Base-by-base conservation (phyloP, 495 filamentous ascomycete species). In the Aspergillus egyptiacus region DNA sequence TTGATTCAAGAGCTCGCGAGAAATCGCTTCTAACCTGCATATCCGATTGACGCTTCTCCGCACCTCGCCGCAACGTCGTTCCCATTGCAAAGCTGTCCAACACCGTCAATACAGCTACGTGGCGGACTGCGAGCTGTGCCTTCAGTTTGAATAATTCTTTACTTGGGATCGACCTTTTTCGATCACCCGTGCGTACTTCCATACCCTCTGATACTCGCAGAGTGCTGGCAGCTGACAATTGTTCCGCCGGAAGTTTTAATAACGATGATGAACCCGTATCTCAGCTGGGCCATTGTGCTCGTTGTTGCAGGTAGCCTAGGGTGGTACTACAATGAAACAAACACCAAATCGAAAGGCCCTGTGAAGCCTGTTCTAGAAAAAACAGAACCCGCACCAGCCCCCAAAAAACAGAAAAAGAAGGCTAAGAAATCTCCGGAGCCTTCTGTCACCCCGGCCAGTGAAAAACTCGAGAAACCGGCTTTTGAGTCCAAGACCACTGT, bases 241-340 rank as follows among this genome's bases (percentile, higher is more conserved):
- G 2, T 10, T 9, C 15, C 13, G 4, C 15, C 9, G 18, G 23
- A 41, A 61, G 54, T 28, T 50, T n/a, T n/a, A n/a, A n/a, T 55
- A 39, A 61, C 51, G 60, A 69, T 63, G 28, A 74, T 74, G 71
- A 75, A 72, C 44, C 68, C 71, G 8, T 75, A 70, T 57, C 46
- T 73, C 19, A 73, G 70, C 55, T 86, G 81, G 80, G 78, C 72
- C 41, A 66, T 79, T 58, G 67, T 85, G 56, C 57, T 83, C 38
- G 71, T 71, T 20, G 61, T 77, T 34, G 65, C 66, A 35, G 79
- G 69, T 51, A 58, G 66, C 46, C 64, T 75, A 14, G 70, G 70
- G 30, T 75, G 67, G 64, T 71, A 75, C 55, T 75, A 75, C 61
- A 72, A 66, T 56, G 66, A 65, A 58, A 37, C 58, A 7, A 55